phyloP scores from a whole-genome alignment of 116 monocot genomes.

The Thalassia testudinum region DNA sequence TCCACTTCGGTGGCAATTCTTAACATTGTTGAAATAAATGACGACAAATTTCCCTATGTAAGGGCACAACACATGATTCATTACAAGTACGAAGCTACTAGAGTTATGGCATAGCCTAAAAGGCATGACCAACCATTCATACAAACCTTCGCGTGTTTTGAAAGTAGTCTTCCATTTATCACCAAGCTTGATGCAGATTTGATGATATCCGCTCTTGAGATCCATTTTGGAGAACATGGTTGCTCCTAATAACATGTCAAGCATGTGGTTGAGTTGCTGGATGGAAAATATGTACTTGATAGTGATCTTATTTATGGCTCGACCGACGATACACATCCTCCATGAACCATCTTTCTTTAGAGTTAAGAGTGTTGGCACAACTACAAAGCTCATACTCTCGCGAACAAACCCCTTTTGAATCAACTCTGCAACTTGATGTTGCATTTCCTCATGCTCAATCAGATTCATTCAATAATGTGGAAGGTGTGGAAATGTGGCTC shows the following conservation, averaged over 20 bases:
- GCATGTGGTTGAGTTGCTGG: constrained; percentile 3
- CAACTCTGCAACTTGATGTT: not conserved
- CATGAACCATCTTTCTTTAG: not conserved
- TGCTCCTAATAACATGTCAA: constrained; percentile 2
- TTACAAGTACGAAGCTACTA: constrained; percentile 7
- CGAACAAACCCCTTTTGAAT: not conserved
- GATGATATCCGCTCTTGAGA: constrained; percentile 2
- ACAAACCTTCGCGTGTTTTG: constrained; percentile 8
- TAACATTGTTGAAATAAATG: constrained; percentile 8
- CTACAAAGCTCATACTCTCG: not conserved
- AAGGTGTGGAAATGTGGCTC: not conserved
- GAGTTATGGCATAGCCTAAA: constrained; percentile 4
- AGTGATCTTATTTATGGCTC: constrained; percentile 4
- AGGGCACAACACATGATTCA: constrained; percentile 6
- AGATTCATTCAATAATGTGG: not conserved
- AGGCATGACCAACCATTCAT: constrained; percentile 7
- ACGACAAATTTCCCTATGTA: too few relatives aligned
- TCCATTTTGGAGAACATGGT: constrained; percentile 8
- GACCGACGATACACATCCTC: not conserved
- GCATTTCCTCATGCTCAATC: not conserved
- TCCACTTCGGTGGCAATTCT: not conserved
- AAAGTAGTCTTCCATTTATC: constrained; percentile 11
- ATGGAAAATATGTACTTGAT: constrained; percentile 1
- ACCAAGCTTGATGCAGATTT: not conserved
- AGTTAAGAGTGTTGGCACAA: not conserved